A percentile compares a stretch with the other conserved stretches of the same genome.
phyloP scores from a whole-genome alignment of 768 basidiomycete species.

The Pleurotus sapidus region DNA sequence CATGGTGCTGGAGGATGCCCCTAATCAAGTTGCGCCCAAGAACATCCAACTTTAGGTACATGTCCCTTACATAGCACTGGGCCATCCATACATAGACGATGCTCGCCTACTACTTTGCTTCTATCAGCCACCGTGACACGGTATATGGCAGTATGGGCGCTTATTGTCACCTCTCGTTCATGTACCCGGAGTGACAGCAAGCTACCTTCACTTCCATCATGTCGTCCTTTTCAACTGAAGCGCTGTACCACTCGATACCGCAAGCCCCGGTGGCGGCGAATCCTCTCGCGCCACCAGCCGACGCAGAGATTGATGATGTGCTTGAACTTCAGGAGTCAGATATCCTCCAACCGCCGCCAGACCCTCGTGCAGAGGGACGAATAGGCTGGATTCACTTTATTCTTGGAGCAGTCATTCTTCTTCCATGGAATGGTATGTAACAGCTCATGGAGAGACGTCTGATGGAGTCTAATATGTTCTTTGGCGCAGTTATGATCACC shows the following conservation, averaged over 20 bases:
- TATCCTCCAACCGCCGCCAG: conserved; percentile 25
- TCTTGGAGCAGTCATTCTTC: conserved; percentile 73
- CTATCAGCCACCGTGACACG: not conserved
- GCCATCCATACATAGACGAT: too few species aligned
- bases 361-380: conserved; percentile 37
- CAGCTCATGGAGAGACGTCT: not conserved
- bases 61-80: too few species aligned
- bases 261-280: conserved; percentile 31
- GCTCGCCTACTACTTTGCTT: not conserved
- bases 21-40: conserved; percentile 59
- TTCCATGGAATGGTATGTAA: conserved; percentile 86
- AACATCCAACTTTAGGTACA: conserved; percentile 7
- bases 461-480: not conserved
- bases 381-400: conserved; percentile 68
- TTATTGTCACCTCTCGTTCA: too few species aligned
- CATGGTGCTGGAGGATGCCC: conserved; percentile 47
- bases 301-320: conserved; percentile 29
- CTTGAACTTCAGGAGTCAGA: conserved; percentile 14
- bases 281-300: conserved; percentile 21
- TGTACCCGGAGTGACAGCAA: too few species aligned
- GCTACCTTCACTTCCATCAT: conserved; percentile 9
- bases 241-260: conserved; percentile 42
- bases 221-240: conserved; percentile 28
- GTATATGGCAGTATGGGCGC: not conserved
- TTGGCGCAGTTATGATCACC: conserved; percentile 75